A percentile compares a stretch with the other conserved stretches of the same genome.
phyloP scores from a whole-genome alignment of 805 yeast genomes.

The Wickerhamomyces ciferrii region DNA sequence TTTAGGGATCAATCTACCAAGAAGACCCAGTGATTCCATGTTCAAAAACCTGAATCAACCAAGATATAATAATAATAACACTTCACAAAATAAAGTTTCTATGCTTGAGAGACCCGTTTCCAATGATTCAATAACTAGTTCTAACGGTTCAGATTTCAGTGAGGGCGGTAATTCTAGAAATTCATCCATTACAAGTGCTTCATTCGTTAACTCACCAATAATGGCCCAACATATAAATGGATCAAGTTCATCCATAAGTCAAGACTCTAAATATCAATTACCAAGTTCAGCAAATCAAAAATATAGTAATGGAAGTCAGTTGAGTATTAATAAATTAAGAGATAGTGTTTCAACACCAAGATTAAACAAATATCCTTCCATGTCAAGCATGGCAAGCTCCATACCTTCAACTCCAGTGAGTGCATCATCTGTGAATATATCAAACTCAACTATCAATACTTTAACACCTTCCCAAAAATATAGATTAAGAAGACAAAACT shows the following conservation, averaged over 20 bases:
- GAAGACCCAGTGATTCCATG: constrained; percentile 21
- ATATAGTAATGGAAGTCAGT: neutral
- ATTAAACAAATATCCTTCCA: neutral
- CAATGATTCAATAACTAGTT: constrained; percentile 20
- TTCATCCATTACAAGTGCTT: constrained; percentile 21
- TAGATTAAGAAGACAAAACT: constrained; percentile 32
- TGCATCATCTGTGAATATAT: neutral
- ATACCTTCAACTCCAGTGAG: neutral
- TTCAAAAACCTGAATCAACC: constrained; percentile 5
- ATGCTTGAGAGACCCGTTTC: constrained; percentile 23
- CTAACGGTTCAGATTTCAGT: constrained; percentile 14
- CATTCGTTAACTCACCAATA: constrained; percentile 14
- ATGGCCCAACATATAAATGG: neutral
- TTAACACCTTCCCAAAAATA: constrained; percentile 38
- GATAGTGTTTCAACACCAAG: constrained; percentile 2
- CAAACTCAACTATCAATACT: constrained; percentile 12
- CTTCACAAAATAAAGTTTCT: constrained; percentile 5
- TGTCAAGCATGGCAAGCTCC: neutral
- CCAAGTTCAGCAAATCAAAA: neutral
- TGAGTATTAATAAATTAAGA: neutral
- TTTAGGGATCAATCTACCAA: constrained; percentile 13
- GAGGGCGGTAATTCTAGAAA: constrained; percentile 19
- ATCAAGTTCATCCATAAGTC: neutral
- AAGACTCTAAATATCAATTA: neutral
- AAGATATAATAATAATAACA: neutral